phyloP scores from a whole-genome alignment of 352 stramenopile genomes.

The Phytophthora fragariae region DNA sequence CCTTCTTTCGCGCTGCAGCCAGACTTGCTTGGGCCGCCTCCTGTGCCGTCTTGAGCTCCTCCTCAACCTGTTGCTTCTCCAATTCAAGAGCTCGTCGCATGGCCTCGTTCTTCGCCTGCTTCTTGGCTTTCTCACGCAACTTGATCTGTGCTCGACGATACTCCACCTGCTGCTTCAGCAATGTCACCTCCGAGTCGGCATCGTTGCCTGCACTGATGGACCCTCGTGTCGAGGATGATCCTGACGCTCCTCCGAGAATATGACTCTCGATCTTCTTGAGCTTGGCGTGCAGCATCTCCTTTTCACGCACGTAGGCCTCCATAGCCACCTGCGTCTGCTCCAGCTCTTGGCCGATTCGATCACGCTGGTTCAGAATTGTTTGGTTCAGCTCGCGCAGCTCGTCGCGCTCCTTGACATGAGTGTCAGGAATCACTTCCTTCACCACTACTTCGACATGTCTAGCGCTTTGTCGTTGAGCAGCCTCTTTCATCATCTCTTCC shows the following conservation, averaged over 20 bases:
- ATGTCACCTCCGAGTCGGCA: conserved; percentile 72
- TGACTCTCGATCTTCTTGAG: conserved; percentile 86
- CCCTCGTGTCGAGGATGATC: conserved; percentile 22
- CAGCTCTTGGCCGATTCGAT: conserved; percentile 78
- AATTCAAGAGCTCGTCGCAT: conserved; percentile 60
- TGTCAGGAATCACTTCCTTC: conserved; percentile 80
- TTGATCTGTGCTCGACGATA: conserved; percentile 83
- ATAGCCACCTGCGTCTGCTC: conserved; percentile 77
- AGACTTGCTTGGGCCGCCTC: conserved; percentile 69
- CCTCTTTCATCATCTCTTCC: conserved; percentile 72
- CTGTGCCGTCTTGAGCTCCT: conserved; percentile 76
- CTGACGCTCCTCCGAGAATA: conserved; percentile 65
- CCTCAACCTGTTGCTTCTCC: conserved; percentile 81
- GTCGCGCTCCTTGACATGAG: conserved; percentile 67
- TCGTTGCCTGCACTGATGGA: conserved; percentile 8
- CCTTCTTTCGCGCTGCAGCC: conserved; percentile 65
- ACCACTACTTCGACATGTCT: conserved; percentile 72
- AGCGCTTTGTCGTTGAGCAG: conserved; percentile 43
- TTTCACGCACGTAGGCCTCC: conserved; percentile 68
- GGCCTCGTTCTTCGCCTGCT: conserved; percentile 70
- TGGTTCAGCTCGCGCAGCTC: conserved; percentile 74
- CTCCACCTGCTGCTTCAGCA: conserved; percentile 87
- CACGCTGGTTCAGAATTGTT: conserved; percentile 70
- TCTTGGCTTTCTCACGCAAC: conserved; percentile 77
- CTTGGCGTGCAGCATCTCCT: conserved; percentile 66